A percentile compares a stretch with the other conserved stretches of the same genome.
Conservation (phyloP, 805 yeast genomes). For the Sungouiella blattae region DNA sequence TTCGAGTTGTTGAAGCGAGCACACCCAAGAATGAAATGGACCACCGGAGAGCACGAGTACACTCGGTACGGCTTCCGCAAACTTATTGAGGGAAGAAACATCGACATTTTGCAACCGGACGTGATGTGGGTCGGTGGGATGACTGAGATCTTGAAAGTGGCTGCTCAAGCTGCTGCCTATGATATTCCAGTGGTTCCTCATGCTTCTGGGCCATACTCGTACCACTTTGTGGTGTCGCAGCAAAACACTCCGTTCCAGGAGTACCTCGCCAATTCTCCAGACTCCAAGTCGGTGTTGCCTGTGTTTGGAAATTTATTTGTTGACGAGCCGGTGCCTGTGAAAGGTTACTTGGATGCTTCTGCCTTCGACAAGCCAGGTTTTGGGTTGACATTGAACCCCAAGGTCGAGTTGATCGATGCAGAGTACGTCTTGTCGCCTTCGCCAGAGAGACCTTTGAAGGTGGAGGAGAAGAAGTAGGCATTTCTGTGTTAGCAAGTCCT, state of each 20-base stretch:
- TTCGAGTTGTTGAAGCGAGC: conserved; percentile 45
- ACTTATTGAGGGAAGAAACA: too few species aligned
- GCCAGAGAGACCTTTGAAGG: conserved; percentile 34
- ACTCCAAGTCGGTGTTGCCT: conserved; percentile 40
- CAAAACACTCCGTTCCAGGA: too few species aligned
- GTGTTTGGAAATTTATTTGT: conserved; percentile 46
- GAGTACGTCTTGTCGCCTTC: conserved; percentile 34
- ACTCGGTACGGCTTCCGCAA: too few species aligned
- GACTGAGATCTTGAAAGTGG: too few species aligned
- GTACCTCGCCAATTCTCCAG: conserved; percentile 49
- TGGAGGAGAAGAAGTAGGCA: not conserved
- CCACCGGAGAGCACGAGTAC: conserved; percentile 54
- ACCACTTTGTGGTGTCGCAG: too few species aligned
- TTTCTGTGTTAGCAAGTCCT: too few species aligned
- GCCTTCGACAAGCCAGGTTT: conserved; percentile 48
- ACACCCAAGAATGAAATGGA: conserved; percentile 45
- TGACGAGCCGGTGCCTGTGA: conserved; percentile 46
- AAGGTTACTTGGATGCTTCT: conserved; percentile 39
- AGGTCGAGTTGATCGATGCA: conserved; percentile 39
- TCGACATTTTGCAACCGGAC: too few species aligned
- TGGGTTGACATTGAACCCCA: conserved; percentile 46
- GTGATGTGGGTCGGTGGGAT: too few species aligned
- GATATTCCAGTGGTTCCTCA: too few species aligned
- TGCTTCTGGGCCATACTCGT: too few species aligned
- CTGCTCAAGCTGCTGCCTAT: too few species aligned